Conservation (phyloP, 441 rosid species). For the Syzygium malaccense region DNA sequence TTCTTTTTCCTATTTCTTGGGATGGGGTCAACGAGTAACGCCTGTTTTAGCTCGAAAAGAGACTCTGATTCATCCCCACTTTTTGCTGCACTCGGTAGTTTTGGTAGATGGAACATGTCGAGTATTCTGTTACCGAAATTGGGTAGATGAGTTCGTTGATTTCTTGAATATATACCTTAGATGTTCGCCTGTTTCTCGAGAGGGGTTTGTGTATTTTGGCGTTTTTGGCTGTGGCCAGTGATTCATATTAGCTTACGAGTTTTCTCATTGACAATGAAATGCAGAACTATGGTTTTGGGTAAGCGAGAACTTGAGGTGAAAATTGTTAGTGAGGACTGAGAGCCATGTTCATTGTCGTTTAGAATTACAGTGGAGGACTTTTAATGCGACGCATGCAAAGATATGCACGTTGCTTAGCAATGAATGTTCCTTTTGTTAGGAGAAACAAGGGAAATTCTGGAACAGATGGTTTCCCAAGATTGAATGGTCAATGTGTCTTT, state of each 20-base stretch:
- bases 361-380: background rate
- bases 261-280: background rate
- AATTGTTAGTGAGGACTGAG: background rate
- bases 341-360: background rate
- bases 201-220: background rate
- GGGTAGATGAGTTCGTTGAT: background rate
- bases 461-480: background rate
- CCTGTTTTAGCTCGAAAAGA: background rate
- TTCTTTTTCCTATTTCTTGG: background rate
- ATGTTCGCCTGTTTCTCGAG: background rate
- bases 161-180: background rate
- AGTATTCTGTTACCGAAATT: background rate
- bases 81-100: background rate
- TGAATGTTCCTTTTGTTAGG: background rate
- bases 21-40: constrained; percentile 11
- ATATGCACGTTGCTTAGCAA: background rate
- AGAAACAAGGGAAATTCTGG: background rate
- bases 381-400: background rate
- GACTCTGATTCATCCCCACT: background rate
- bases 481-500: background rate
- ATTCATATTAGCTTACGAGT: background rate
- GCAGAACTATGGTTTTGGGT: background rate
- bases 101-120: background rate
- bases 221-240: background rate
- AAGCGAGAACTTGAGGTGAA: background rate